Conservation (phyloP, 2,329 filamentous ascomycete species). For the Ramularia collo-cygni region DNA sequence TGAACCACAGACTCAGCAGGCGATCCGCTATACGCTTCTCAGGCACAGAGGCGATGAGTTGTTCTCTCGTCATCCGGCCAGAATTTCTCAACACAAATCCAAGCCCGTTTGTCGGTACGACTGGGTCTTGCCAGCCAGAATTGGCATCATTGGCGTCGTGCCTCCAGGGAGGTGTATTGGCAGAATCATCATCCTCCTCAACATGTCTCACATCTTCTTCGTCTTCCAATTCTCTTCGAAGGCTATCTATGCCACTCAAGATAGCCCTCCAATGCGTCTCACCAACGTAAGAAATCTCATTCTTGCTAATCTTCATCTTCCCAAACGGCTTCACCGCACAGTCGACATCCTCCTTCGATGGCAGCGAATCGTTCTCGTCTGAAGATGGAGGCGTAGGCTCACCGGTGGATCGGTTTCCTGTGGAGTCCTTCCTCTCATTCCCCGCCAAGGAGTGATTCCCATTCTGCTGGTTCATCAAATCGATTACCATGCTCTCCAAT, state of each 20-base stretch:
- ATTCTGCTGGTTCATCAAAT: slow-evolving; percentile 30
- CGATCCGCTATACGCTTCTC: slow-evolving; percentile 27
- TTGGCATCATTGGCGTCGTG: too few species aligned
- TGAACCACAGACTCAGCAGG: slow-evolving; percentile 30
- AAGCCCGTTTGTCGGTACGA: slow-evolving; percentile 8
- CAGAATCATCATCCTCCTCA: too few species aligned
- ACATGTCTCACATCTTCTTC: slow-evolving; percentile 19
- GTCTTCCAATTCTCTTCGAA: slow-evolving; percentile 28
- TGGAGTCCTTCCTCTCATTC: slow-evolving; percentile 1
- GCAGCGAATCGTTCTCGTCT: slow-evolving; percentile 19
- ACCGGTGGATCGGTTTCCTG: slow-evolving; percentile 2
- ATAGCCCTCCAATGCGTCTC: slow-evolving; percentile 80
- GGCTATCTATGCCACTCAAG: slow-evolving; percentile 51
- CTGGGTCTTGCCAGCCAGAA: too few species aligned
- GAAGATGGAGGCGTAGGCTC: slow-evolving; percentile 24
- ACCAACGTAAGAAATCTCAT: slow-evolving; percentile 73
- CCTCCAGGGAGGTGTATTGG: too few species aligned
- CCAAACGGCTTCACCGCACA: slow-evolving; percentile 64
- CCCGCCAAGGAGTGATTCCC: slow-evolving; percentile 1
- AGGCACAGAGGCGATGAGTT: slow-evolving; percentile 29
- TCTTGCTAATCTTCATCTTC: slow-evolving; percentile 70
- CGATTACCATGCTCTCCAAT: slow-evolving; percentile 30
- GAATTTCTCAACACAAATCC: slow-evolving; percentile 24
- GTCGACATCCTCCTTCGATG: slow-evolving; percentile 35
- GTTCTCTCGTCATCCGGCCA: slow-evolving; percentile 21